Conservation (phyloP, 2,329 filamentous ascomycete genomes). For the Colletotrichum somersetense region DNA sequence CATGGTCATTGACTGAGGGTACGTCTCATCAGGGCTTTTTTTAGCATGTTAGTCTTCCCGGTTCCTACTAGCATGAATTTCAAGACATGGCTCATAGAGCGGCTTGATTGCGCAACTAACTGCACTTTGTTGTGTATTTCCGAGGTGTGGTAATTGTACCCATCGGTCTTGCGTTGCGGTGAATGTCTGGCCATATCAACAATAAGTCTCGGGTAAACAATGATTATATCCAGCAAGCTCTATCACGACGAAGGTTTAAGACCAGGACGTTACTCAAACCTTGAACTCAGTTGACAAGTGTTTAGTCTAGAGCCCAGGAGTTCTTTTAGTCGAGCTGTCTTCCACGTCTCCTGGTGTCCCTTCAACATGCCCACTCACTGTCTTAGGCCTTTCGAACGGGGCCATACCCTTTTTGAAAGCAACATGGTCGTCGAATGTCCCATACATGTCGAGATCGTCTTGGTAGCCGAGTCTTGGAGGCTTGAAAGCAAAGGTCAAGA, state of each 20-base stretch:
- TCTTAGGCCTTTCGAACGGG: constrained; percentile 35
- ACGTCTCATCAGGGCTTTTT: no score
- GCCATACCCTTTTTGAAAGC: constrained; percentile 39
- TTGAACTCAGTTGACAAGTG: not conserved
- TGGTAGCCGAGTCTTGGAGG: constrained; percentile 32
- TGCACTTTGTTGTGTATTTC: not conserved
- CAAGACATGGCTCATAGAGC: not conserved
- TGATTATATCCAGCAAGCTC: not conserved
- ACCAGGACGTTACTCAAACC: not conserved
- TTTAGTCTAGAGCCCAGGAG: not conserved
- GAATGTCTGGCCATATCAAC: not conserved
- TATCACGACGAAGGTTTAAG: not conserved
- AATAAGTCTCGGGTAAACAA: no score
- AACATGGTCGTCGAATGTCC: constrained; percentile 39
- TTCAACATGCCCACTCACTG: constrained; percentile 21
- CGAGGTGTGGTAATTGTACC: not conserved
- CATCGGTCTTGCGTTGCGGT: not conserved
- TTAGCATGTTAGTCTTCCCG: not conserved
- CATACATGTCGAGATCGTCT: constrained; percentile 39
- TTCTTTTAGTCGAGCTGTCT: not conserved
- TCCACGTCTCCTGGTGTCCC: not conserved
- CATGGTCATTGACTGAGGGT: constrained; percentile 7
- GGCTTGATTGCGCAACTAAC: rapidly evolving
- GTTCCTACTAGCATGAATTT: rapidly evolving
- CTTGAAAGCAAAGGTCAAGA: constrained; percentile 36